A percentile compares a stretch with the other conserved stretches of the same genome.
These are phyloP conservation scores for Thraustochytrium sp. DNA, from an alignment of 352 stramenopile genomes.

Conservation along the genomic window DNA sequence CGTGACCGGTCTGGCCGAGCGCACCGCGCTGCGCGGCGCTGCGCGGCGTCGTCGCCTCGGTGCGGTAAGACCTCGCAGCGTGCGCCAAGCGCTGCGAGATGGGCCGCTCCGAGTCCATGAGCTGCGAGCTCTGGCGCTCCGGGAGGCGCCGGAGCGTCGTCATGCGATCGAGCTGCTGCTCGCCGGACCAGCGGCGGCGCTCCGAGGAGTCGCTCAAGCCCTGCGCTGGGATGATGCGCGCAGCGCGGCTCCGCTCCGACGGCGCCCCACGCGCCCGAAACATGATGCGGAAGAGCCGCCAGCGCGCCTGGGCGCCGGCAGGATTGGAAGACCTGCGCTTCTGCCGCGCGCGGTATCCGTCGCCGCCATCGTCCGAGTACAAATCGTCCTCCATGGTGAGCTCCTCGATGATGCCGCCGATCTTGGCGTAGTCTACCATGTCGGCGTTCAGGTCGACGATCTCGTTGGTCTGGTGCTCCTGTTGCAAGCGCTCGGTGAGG, in stretches of 20 bases:
- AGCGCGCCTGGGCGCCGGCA: neutral
- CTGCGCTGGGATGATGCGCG: neutral
- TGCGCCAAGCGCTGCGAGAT: too few relatives aligned
- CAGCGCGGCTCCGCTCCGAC: neutral
- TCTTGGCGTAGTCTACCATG: neutral
- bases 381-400: neutral
- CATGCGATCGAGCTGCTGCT: neutral
- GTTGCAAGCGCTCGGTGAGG: conserved; percentile 20
- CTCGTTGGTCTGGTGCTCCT: conserved; percentile 37
- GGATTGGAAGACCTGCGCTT: too few relatives aligned
- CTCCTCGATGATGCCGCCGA: neutral
- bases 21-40: too few relatives aligned
- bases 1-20: too few relatives aligned
- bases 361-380: neutral
- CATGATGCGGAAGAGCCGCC: neutral
- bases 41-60: too few relatives aligned
- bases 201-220: neutral
- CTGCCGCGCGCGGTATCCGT: neutral
- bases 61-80: too few relatives aligned
- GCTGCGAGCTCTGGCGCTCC: too few relatives aligned
- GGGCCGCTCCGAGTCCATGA: too few relatives aligned
- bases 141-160: neutral
- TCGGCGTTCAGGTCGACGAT: conserved; percentile 39
- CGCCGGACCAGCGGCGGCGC: neutral
- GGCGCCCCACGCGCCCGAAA: neutral